phyloP scores from a whole-genome alignment of 176 grass and related monocot genomes.

The Oryza australiensis region DNA sequence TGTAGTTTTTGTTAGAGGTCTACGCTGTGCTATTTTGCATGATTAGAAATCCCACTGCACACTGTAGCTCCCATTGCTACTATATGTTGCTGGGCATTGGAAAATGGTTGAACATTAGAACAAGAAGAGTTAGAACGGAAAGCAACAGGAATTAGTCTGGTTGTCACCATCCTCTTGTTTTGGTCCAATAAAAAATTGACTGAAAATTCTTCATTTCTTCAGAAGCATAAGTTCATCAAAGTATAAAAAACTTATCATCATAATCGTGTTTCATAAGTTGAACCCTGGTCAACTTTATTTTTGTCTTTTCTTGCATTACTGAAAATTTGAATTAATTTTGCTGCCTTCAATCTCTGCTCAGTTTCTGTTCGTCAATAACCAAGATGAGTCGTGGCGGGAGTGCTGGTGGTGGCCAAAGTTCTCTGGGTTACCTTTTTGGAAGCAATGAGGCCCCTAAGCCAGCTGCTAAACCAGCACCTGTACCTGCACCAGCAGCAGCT shows the following conservation, averaged over 20 bases:
- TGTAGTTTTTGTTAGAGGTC: background rate
- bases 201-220: background rate
- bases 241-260: background rate
- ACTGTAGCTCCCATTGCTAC: background rate
- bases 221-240: background rate
- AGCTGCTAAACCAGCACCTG: constrained; percentile 18
- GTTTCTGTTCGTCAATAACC: constrained; percentile 18
- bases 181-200: background rate
- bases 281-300: background rate
- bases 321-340: background rate
- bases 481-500: background rate
- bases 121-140: background rate
- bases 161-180: background rate
- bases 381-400: constrained; percentile 83
- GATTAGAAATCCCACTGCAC: background rate
- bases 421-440: constrained; percentile 76
- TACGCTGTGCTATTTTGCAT: background rate
- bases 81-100: background rate
- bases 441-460: constrained; percentile 44
- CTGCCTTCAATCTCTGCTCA: background rate
- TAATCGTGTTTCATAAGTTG: background rate
- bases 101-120: background rate
- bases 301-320: background rate
- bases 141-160: background rate
- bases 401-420: constrained; percentile 71